These are phyloP conservation scores for Ascochyta rabiei DNA, from an alignment of 2,329 filamentous ascomycete genomes.

Conservation along the genomic window DNA sequence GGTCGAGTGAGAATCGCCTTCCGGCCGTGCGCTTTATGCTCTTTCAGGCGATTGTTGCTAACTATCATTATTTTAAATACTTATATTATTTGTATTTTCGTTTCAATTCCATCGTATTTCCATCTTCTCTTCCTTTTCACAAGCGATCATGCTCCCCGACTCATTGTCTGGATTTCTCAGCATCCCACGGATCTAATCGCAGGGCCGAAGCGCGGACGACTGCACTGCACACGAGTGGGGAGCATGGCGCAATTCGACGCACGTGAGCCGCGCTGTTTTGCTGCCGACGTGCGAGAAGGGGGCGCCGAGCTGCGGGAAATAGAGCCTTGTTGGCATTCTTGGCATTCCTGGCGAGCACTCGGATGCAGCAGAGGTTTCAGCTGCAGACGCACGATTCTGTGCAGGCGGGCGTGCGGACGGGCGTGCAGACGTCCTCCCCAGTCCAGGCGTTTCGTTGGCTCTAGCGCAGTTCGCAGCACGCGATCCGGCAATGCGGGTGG, in stretches of 20 bases:
- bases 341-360: conserved; percentile 18
- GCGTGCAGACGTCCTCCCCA: neutral
- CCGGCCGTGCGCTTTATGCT: no score
- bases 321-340: conserved; percentile 11
- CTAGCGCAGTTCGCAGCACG: neutral
- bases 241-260: conserved; percentile 14
- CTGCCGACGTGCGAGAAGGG: neutral
- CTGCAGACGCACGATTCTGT: conserved; percentile 30
- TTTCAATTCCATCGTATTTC: no score
- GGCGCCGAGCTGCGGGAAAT: conserved; percentile 11
- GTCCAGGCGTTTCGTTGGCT: no score
- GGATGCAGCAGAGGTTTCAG: conserved; percentile 25
- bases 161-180: conserved; percentile 23
- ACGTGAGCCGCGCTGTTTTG: conserved; percentile 22
- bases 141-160: neutral
- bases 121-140: no score
- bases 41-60: no score
- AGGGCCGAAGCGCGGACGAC: conserved; percentile 16
- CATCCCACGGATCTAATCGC: conserved; percentile 21
- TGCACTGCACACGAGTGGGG: conserved; percentile 16
- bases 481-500: no score
- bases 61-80: no score
- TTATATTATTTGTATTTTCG: no score
- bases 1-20: no score
- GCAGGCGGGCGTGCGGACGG: no score